Base-by-base conservation (phyloP, 345 rosid genomes). In the Rhizophora apiculata region DNA sequence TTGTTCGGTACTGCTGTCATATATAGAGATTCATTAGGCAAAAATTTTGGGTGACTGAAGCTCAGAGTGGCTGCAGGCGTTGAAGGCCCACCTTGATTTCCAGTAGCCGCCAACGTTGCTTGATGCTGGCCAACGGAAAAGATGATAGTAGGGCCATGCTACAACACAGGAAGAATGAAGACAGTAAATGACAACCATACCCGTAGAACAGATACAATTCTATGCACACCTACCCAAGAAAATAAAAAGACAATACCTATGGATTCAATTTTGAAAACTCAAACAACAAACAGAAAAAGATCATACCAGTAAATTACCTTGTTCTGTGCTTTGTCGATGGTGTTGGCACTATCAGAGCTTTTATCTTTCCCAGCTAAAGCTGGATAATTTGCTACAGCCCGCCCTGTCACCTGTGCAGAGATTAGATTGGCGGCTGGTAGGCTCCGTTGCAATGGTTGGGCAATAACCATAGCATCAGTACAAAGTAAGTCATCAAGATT, bases 121-220 rank as follows among this genome's bases (percentile, higher is more conserved):
- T 79, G 78, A 32, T 83, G 85, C 66, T 83, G 88, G 78, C 74
- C 79, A 64, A 79, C 13, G 21, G 88, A 81, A 76, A 73, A 78
- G 78, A 74, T 60, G 64, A 82, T 82, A 75, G 87, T 75, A 57
- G 80, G 85, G 60, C 79, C 87, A 79, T 74, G 83, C 88, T 85
- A 75, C 73, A 58, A 60, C 29, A 56, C 48, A 6, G 7, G 48
- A 22, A 0, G 21, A 8, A n/a, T 8, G 29, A 8, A 29, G 15
- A 4, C 9, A 22, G 22, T 13, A 24, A 55, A 8, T 62, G 54
- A 53, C 21, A 68, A 61, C 54, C 1, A 6, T 48, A 20, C 34
- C 15, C 36, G 31, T n/a, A 49, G 15, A 1, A 55, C 15, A 30
- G 18, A 67, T 0, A 24, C 48, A 56, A 31, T 32, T 39, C 9